Percentiles rank a stretch among this genome's conserved stretches.
Conservation (phyloP, 345 rosid genomes). For the Bruguiera gymnorhiza region DNA sequence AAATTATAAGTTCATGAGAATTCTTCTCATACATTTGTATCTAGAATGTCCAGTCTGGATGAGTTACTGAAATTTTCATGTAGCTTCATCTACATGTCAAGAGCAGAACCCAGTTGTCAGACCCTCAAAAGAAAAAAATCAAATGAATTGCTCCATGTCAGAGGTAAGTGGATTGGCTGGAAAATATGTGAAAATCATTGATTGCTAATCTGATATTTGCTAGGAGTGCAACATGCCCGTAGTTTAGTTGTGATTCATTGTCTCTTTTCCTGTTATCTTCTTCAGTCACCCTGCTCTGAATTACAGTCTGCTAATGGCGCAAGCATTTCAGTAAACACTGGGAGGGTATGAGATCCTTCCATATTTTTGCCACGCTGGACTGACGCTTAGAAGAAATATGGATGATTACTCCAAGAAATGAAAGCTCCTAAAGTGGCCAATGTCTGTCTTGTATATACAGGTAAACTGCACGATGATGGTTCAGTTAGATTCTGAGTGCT, state of each 20-base stretch:
- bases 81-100: constrained; percentile 30
- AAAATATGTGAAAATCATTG: neutral
- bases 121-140: constrained; percentile 28
- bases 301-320: constrained; percentile 28
- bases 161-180: constrained; percentile 39
- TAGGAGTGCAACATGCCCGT: neutral
- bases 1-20: no score
- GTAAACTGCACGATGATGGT: constrained; percentile 23
- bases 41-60: neutral
- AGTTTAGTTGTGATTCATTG: constrained; percentile 5
- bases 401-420: neutral
- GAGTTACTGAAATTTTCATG: neutral
- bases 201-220: neutral
- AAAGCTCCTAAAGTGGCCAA: neutral
- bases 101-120: constrained; percentile 32
- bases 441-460: constrained; percentile 15
- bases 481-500: constrained; percentile 52
- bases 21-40: no score
- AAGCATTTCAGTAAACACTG: constrained; percentile 25
- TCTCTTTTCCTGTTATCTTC: constrained; percentile 26
- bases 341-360: constrained; percentile 27
- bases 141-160: constrained; percentile 26
- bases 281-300: constrained; percentile 34
- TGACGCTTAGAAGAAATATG: neutral
- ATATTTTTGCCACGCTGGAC: neutral